Conservation (phyloP, 2,329 filamentous ascomycete genomes). For the Pyrenophora teres region DNA sequence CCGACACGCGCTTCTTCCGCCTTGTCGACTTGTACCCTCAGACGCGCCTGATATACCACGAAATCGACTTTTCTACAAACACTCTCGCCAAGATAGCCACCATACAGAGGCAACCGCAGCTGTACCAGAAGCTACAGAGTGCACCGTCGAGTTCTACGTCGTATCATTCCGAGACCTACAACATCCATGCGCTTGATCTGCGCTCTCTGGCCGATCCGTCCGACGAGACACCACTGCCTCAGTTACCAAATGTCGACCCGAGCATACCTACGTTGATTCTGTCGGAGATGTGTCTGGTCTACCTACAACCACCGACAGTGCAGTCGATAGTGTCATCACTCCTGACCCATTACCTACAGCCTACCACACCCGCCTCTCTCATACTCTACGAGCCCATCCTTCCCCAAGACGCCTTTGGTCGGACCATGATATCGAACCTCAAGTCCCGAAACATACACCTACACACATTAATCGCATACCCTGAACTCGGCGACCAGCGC, state of each 20-base stretch:
- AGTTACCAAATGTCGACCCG: conserved; percentile 54
- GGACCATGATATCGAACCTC: conserved; percentile 90
- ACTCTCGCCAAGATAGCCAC: conserved; percentile 66
- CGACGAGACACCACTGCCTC: conserved; percentile 24
- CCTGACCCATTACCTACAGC: conserved; percentile 43
- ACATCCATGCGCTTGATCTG: conserved; percentile 68
- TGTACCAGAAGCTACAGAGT: conserved; percentile 34
- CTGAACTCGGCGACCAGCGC: conserved; percentile 69
- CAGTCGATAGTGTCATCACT: conserved; percentile 61
- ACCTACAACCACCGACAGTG: conserved; percentile 71
- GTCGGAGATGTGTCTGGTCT: conserved; percentile 95
- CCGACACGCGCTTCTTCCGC: conserved; percentile 86
- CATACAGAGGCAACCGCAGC: conserved; percentile 42
- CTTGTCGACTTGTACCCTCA: conserved; percentile 60
- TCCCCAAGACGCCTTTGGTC: conserved; percentile 83
- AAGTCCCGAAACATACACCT: conserved; percentile 80
- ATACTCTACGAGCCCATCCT: conserved; percentile 89
- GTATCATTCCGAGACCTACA: conserved; percentile 58
- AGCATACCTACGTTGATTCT: conserved; percentile 79
- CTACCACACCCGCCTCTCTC: conserved; percentile 60
- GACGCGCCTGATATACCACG: conserved; percentile 73
- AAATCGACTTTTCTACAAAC: conserved; percentile 84
- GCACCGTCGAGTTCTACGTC: conserved; percentile 38
- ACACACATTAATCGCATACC: conserved; percentile 78
- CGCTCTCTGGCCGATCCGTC: conserved; percentile 57